Base-by-base conservation (phyloP, 352 stramenopile species). In the Pythium rishiriense region DNA sequence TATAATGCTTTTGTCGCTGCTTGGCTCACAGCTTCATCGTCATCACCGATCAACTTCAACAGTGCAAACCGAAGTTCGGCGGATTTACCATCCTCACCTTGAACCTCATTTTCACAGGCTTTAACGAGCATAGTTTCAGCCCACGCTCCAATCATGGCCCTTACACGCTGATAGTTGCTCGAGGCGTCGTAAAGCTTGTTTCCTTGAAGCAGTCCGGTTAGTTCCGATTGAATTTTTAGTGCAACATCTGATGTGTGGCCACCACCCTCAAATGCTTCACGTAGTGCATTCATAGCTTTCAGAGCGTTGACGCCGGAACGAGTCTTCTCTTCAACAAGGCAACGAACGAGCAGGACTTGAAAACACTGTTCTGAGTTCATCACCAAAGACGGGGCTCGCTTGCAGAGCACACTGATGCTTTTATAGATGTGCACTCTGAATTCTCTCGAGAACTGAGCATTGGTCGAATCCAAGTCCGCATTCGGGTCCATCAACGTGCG, bases 371-470 rank as follows among this genome's bases (percentile, higher is more conserved):
- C 77, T 2, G 81, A 86, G 21, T 65, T 57, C 25, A 72, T 75
- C 12, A 91, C 73, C 9, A 88, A 55, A 4, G 49, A 24, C 0
- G 85, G 80, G 19, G 64, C 61, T 41, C 85, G 62, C 4, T 46
- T 61, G 15, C 70, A 74, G 43, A 94, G 57, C 21, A 88, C 56
- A 4, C 75, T 70, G 9, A 94, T 46, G 26, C 68, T 66, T 31
- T 88, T 74, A 58, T 94, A 94, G 0, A 91, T 71, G 19, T 78
- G 80, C 33, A 90, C 79, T 1, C 74, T 76, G 50, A 88, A 89
- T 37, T 88, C 72, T 10, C 71, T 59, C 55, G 69, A 74, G 59
- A 86, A 88, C 22, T 74, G 57, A 1, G 62, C 63, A 21, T 78
- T 78, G 4, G 64, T 68, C 22, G 64, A 45, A 37, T 91, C 80